These are phyloP conservation scores for Lecanicillium sp. DNA, from an alignment of 2,329 filamentous ascomycete species.

Conservation along the genomic window DNA sequence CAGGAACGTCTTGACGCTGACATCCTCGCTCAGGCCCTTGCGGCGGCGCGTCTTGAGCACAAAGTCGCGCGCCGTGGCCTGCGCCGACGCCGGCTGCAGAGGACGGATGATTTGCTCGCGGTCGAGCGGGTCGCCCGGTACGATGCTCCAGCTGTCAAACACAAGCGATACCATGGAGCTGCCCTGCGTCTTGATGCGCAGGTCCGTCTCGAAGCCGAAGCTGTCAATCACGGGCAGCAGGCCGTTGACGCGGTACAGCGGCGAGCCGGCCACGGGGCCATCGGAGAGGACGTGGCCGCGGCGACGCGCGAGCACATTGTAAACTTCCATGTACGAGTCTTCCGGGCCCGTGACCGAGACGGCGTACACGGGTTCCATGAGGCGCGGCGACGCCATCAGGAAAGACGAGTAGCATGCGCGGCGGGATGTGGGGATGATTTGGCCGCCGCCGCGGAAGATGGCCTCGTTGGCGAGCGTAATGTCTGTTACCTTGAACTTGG, in stretches of 20 bases:
- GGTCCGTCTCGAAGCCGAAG: conserved; percentile 96
- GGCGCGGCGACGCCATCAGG: conserved; percentile 87
- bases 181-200: conserved; percentile 92
- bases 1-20: conserved; percentile 91
- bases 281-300: conserved; percentile 93
- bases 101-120: conserved; percentile 74
- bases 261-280: conserved; percentile 87
- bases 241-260: conserved; percentile 84
- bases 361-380: conserved; percentile 95
- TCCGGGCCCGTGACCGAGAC: conserved; percentile 90
- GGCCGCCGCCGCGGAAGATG: conserved; percentile 90
- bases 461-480: conserved; percentile 79
- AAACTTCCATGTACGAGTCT: conserved; percentile 79
- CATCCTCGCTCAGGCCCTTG: conserved; percentile 92
- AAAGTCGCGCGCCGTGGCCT: conserved; percentile 90
- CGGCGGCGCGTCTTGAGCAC: conserved; percentile 89
- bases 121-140: conserved; percentile 92
- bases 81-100: conserved; percentile 78
- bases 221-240: conserved; percentile 93
- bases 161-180: conserved; percentile 84
- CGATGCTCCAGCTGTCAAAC: conserved; percentile 93
- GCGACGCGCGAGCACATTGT: conserved; percentile 82
- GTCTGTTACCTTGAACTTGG: conserved; percentile 94
- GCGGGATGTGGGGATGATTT: conserved; percentile 92
- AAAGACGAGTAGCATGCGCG: conserved; percentile 94